phyloP scores from a whole-genome alignment of 2,329 filamentous ascomycete genomes.

The Aspergillus sojae region DNA sequence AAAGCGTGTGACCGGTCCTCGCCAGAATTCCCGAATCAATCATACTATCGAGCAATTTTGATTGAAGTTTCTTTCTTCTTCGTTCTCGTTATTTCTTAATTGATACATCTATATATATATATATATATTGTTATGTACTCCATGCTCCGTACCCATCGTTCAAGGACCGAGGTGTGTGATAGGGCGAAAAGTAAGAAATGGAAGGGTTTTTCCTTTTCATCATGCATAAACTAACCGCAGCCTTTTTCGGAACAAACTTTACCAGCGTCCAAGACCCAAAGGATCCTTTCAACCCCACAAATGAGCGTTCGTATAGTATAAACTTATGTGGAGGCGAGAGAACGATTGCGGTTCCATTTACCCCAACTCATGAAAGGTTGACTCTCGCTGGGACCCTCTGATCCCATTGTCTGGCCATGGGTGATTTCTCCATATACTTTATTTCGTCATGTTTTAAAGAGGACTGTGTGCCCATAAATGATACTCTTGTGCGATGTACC shows the following conservation, averaged over 20 bases:
- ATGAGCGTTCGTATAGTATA: background rate
- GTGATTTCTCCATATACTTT: background rate
- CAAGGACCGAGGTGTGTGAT: too few species aligned
- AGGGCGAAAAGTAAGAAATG: too few species aligned
- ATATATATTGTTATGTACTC: too few species aligned
- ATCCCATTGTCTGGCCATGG: background rate
- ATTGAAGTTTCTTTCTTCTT: background rate
- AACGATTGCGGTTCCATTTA: background rate
- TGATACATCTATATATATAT: too few species aligned
- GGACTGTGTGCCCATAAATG: background rate
- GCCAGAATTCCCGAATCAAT: too few species aligned
- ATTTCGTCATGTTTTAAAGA: slow-evolving; percentile 2
- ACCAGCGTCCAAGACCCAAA: background rate
- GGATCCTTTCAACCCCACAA: background rate
- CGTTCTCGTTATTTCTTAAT: background rate
- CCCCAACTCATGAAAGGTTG: background rate
- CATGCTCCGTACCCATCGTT: too few species aligned
- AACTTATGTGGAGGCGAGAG: background rate
- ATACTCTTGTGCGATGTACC: background rate
- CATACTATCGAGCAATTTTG: too few species aligned
- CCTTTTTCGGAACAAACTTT: background rate
- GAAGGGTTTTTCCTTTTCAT: too few species aligned
- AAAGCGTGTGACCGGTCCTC: too few species aligned
- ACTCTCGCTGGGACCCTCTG: background rate
- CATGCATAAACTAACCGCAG: background rate